Evolutionary conservation across 495 filamentous ascomycete genomes (phyloP).

Genomic region (Lepraria neglecta): DNA sequence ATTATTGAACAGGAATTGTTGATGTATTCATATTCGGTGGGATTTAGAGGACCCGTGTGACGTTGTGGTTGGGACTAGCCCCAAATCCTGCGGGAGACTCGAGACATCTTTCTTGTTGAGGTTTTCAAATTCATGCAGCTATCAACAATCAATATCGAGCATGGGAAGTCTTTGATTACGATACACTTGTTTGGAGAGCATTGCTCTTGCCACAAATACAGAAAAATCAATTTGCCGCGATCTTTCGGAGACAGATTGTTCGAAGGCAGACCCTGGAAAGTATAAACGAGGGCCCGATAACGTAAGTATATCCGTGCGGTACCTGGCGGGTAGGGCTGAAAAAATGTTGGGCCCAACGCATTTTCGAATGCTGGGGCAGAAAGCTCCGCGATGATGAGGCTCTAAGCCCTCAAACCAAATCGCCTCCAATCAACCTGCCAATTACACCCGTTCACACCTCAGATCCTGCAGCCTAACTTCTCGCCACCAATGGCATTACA

Average conservation of each 20-base stretch:
- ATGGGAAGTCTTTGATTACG: not conserved
- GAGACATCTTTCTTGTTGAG: not conserved
- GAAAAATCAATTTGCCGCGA: not conserved
- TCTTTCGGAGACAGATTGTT: not conserved
- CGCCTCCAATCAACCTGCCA: constrained; percentile 7
- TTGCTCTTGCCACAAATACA: too few species aligned
- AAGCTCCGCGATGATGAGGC: constrained; percentile 6
- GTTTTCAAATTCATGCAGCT: not conserved
- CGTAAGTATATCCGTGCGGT: not conserved
- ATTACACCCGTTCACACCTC: too few species aligned
- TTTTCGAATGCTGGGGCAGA: not conserved
- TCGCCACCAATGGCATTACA: not conserved
- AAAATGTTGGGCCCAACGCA: constrained; percentile 13
- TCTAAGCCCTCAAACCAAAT: not conserved
- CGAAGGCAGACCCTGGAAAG: not conserved
- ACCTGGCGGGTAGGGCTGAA: constrained; percentile 11
- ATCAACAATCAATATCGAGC: not conserved
- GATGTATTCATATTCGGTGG: not conserved
- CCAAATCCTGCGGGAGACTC: not conserved
- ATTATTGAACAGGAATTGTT: not conserved
- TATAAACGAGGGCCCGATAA: not conserved
- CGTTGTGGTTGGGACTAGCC: constrained; percentile 9
- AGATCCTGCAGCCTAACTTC: constrained; percentile 3
- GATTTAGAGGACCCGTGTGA: not conserved
- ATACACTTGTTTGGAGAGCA: too few species aligned